Base-by-base conservation (phyloP, 208 protist species). In the Wallacemonas sp. region DNA sequence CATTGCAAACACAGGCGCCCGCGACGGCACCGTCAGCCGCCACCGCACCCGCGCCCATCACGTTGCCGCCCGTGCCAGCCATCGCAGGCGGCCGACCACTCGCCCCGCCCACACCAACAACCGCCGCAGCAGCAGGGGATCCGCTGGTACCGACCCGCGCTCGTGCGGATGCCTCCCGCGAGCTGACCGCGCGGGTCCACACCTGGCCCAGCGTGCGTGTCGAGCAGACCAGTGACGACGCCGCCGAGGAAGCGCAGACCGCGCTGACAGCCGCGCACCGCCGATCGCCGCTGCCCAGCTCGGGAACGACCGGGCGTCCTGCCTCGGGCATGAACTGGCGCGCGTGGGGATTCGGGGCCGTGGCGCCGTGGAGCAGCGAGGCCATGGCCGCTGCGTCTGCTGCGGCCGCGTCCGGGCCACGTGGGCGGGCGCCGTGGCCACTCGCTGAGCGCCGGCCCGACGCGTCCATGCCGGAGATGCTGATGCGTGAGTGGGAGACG, bases 1-100 rank as follows among this genome's bases (percentile, higher is more conserved):
- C n/a, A n/a, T n/a, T n/a, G n/a, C n/a, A n/a, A n/a, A n/a, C n/a
- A n/a, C n/a, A n/a, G n/a, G n/a, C n/a, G n/a, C n/a, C n/a, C n/a
- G n/a, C n/a, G n/a, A n/a, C n/a, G n/a, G n/a, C 36, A 6, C 5
- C 29, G 6, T 4, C 29, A 8, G 8, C 27, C 8, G 24, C n/a
- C 14, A 23, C 52, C 9, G 14, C 23, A 32, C 39, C 38, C 23
- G 57, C 32, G 39, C 48, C 57, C 57, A 63, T 44, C 24, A 49
- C 57, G 21, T 46, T 26, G 5, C 9, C 29, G 17, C 26, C 38
- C 21, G 36, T 23, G 12, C 23, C 38, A 4, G 6, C 23, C 38
- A 36, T 36, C 24, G 34, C 57, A n/a, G n/a, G n/a, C n/a, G n/a
- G n/a, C n/a, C n/a, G n/a, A n/a, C n/a, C n/a, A n/a, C n/a, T n/a